Evolutionary conservation across 2,329 filamentous ascomycete genomes (phyloP), one percentile per base, ranked within the genome.

Genomic region (Aspergillus pseudoterreus): DNA sequence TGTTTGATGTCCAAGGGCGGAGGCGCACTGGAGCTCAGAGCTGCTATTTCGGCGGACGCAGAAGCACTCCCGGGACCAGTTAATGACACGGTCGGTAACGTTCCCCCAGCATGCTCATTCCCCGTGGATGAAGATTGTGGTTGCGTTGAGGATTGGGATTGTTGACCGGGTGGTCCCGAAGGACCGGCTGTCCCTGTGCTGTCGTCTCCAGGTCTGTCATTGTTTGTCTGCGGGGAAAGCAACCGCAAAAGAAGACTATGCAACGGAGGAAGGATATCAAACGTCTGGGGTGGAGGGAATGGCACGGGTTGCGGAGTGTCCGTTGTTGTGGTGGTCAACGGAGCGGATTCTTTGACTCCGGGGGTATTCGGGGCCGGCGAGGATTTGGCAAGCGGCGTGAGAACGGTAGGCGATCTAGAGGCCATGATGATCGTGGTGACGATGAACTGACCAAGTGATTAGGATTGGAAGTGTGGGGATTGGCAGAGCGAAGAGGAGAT

Each of bases 241-340:
- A 96, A 81, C 46, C 88, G 88, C 58, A 84, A 78, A 55, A 96
- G 83, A 59, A 95, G 83, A 53, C 84, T 80, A 64, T 90, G 86
- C 49, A 96, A 83, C 64, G 91, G 84, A 22, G 91, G 90, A 49
- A 95, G 82, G 60, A 90, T 83, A 75, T 96, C 92, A 74, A 96
- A 90, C 45, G 84, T 84, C 70, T 92, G 86, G 24, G 92, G 88
- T 45, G 88, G 82, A 56, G 94, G 87, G 50, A 86, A 83, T 2
- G 81, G 74, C 22, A 64, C 61, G 41, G 63, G 56, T 50, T 30
- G 86, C 80, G 52, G 82, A 74, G 56, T 30, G 27, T 30, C 27
- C 27, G 27, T 9, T 30, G 27, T 11, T 30, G 27, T 30, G 6
- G 27, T 76, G 74, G 64, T 53, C 42, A 56, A 10, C 36, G 41